A percentile compares a stretch with the other conserved stretches of the same genome.
Conservation (phyloP, 2,329 filamentous ascomycete species). For the Diaporthe capsici region DNA sequence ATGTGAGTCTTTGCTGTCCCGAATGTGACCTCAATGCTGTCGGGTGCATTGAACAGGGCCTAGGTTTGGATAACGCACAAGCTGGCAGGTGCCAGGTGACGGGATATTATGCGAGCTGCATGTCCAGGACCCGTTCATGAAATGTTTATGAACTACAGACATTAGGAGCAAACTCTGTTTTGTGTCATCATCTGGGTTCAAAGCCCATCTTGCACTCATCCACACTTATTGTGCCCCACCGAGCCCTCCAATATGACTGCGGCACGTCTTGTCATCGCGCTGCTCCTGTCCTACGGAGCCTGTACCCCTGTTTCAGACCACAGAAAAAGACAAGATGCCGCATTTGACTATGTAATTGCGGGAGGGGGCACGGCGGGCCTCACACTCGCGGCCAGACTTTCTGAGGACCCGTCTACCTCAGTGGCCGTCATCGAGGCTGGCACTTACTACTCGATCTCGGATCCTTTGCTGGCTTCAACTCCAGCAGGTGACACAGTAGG, state of each 20-base stretch:
- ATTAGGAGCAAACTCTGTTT: background rate
- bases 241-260: background rate
- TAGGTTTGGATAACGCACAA: background rate
- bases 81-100: background rate
- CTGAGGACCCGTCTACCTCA: background rate
- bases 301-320: background rate
- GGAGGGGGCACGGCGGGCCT: constrained; percentile 29
- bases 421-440: constrained; percentile 20
- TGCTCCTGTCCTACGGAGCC: background rate
- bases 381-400: constrained; percentile 3
- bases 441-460: constrained; percentile 7
- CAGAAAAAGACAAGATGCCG: constrained; percentile 13
- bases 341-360: constrained; percentile 21
- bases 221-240: background rate
- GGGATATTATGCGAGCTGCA: background rate
- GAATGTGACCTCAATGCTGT: background rate
- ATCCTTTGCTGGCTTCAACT: constrained; percentile 3
- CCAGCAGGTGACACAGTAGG: constrained; percentile 12
- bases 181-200: background rate
- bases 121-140: background rate
- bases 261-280: background rate
- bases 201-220: background rate
- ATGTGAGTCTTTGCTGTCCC: background rate
- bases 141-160: background rate
- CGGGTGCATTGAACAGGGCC: background rate